Percentiles rank a stretch among this genome's conserved stretches.
These are phyloP conservation scores for Discostella stelligeroides DNA, from an alignment of 108 stramenopile species.

Conservation along the genomic window DNA sequence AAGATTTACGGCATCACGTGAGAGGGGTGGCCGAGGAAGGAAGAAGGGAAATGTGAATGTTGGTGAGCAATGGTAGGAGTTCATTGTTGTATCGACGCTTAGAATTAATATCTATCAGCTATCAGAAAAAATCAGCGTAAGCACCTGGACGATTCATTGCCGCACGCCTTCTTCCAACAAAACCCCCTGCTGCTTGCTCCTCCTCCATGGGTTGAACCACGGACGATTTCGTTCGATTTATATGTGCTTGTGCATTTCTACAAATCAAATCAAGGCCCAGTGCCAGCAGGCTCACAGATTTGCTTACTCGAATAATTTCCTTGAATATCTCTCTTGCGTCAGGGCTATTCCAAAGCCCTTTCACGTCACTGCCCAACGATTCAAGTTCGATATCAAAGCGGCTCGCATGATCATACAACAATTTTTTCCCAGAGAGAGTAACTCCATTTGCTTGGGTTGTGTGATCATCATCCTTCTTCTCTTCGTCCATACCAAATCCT, in stretches of 20 bases:
- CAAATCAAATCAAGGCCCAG: slow-evolving; percentile 80
- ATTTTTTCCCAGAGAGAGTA: slow-evolving; percentile 46
- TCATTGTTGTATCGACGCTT: too few species aligned
- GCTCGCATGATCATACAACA: slow-evolving; percentile 59
- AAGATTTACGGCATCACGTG: slow-evolving; percentile 53
- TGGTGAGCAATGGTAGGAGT: slow-evolving; percentile 85
- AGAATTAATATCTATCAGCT: background rate
- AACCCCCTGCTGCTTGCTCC: slow-evolving; percentile 10
- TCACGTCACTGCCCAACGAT: slow-evolving; percentile 65
- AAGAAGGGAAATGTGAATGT: slow-evolving; percentile 68
- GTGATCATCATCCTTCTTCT: slow-evolving; percentile 8
- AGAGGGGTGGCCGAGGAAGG: slow-evolving; percentile 69
- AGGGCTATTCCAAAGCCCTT: slow-evolving; percentile 76
- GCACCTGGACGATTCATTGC: slow-evolving; percentile 45
- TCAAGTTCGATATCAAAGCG: slow-evolving; percentile 86
- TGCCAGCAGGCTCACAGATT: slow-evolving; percentile 71
- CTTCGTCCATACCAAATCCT: slow-evolving; percentile 42
- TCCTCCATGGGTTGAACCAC: slow-evolving; percentile 24
- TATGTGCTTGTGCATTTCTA: slow-evolving; percentile 67
- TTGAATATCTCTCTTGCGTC: slow-evolving; percentile 71
- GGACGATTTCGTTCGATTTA: slow-evolving; percentile 51
- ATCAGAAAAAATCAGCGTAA: slow-evolving; percentile 49
- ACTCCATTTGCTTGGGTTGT: slow-evolving; percentile 6
- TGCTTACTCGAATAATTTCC: slow-evolving; percentile 66
- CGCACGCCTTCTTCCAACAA: slow-evolving; percentile 41